Evolutionary conservation across 805 yeast species (phyloP), one percentile per base, ranked within the genome.

Genomic region (Yarrowia sp.): DNA sequence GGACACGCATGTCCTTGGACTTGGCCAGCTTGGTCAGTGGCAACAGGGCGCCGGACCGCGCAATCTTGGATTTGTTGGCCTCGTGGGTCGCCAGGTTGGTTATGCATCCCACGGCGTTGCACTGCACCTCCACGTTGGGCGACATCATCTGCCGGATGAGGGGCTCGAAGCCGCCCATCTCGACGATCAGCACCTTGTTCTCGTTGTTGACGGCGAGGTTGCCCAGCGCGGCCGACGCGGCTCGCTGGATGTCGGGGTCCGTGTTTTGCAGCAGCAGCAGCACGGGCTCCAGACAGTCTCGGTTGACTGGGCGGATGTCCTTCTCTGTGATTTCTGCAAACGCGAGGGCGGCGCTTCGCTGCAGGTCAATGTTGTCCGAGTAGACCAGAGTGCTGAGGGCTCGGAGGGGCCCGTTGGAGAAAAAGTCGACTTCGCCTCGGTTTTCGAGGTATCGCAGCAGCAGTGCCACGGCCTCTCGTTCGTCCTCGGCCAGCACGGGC

Each of bases 191-290:
- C 17, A 89, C 83, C 76, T 95, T 95, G 79, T 95, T 95, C 67
- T 90, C 97, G 72, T 92, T 92, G 78, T 95, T 92, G 33, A 95
- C 99, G 1, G 99, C 99, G 72, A 95, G 80, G 72, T 95, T 95
- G n/a, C 99, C 99, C 70, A 95, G 80, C 1, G 99, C 98, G 6
- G 98, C 99, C 77, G 98, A 93, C 0, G 99, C 98, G 8, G 99
- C 99, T 63, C 98, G 83, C 78, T 95, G 98, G 38, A 95, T 97
- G 77, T 95, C 99, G 65, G 92, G 84, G 75, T 95, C 99, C 19
- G 88, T 81, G 67, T 89, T 85, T 75, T 93, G 97, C 69, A 95
- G 80, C 58, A 95, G 81, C 54, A 91, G 89, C 67, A 95, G 81
- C 44, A 95, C 92, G 58, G 98, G 99, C 75, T 95, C 98, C 69